Evolutionary conservation across 768 basidiomycete genomes (phyloP).

Genomic region (Boletus fagicola): DNA sequence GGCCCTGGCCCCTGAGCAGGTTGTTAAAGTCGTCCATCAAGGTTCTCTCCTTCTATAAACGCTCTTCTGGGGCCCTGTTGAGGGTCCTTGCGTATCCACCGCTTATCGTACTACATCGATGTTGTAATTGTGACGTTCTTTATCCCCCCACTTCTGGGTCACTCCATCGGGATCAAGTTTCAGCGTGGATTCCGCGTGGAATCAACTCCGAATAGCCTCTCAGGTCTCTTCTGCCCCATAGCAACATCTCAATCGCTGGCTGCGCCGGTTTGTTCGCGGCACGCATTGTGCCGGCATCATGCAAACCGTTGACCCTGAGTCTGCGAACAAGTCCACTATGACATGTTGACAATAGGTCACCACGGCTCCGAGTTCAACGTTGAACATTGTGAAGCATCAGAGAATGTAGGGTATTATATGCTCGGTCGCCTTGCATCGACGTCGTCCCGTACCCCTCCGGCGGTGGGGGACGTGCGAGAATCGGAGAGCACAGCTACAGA

Average conservation of each 20-base stretch:
- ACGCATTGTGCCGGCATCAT: not conserved
- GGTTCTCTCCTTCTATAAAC: not conserved
- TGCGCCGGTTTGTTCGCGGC: not conserved
- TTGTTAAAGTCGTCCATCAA: not conserved
- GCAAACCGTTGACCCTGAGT: not conserved
- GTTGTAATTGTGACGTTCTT: slow-evolving; percentile 10
- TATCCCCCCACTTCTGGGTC: not conserved
- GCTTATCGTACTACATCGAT: not conserved
- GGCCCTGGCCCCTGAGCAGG: not conserved
- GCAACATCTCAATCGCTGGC: not conserved
- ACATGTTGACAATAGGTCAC: not conserved
- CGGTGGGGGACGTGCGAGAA: not conserved
- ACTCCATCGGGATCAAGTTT: slow-evolving; percentile 1
- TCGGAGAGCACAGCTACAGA: not conserved
- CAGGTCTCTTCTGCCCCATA: not conserved
- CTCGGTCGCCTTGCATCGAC: not conserved
- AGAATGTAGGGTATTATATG: not conserved
- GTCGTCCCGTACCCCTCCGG: not conserved
- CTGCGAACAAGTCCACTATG: not conserved
- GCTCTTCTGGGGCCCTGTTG: not conserved
- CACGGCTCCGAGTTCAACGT: not conserved
- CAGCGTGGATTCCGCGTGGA: not conserved
- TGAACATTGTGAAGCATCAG: too few species aligned
- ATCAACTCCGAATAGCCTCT: not conserved
- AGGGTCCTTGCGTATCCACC: not conserved